Percentiles rank a stretch among this genome's conserved stretches.
Conservation (phyloP, 768 basidiomycete genomes). For the Pleurotus sapidus region DNA sequence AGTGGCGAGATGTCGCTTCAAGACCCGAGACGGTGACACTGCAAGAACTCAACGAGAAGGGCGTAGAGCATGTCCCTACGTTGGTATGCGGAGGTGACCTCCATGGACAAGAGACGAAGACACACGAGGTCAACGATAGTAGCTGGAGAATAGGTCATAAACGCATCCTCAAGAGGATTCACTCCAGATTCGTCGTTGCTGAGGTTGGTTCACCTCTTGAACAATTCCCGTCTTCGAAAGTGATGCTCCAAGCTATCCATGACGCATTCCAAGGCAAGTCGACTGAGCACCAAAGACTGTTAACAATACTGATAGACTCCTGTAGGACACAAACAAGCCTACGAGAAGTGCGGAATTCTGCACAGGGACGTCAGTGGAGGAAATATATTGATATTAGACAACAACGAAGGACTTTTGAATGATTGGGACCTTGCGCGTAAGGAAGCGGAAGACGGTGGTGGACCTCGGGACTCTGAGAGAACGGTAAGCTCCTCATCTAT, state of each 20-base stretch:
- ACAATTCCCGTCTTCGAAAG: background rate
- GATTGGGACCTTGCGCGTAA: slow-evolving; percentile 10
- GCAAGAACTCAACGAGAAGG: slow-evolving; percentile 11
- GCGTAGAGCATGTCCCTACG: slow-evolving; percentile 20
- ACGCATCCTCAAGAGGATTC: background rate
- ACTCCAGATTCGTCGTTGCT: background rate
- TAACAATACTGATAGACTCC: background rate
- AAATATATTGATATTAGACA: slow-evolving; percentile 3
- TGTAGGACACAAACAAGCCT: slow-evolving; percentile 7
- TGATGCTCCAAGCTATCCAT: background rate
- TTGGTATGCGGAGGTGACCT: slow-evolving; percentile 28
- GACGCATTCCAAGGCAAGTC: background rate
- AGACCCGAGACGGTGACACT: background rate
- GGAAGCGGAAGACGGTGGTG: background rate
- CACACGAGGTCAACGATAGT: background rate
- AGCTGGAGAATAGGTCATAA: background rate
- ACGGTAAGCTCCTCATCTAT: background rate
- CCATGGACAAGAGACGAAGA: background rate
- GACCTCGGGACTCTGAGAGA: background rate
- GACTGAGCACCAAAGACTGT: too few relatives aligned
- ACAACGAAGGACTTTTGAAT: slow-evolving; percentile 4
- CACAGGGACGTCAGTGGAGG: slow-evolving; percentile 9
- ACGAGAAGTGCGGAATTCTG: background rate
- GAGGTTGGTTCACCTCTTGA: background rate
- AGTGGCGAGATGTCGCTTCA: slow-evolving; percentile 15